Base-by-base conservation (phyloP, 768 basidiomycete species). In the Termitomyces sp. region DNA sequence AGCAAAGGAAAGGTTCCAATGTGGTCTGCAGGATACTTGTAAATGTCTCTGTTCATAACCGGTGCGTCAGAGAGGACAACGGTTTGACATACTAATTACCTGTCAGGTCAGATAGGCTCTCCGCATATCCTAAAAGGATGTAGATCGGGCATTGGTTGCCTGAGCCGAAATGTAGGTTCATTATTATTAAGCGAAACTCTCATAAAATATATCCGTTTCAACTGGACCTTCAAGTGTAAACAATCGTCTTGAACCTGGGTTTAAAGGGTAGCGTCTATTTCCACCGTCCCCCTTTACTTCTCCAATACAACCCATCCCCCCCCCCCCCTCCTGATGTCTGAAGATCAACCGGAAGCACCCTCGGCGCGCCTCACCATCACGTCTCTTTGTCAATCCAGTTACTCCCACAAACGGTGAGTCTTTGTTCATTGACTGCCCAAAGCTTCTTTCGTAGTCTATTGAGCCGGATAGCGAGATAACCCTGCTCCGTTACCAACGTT, bases 141-240 rank as follows among this genome's bases (percentile, higher is more conserved):
- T 22, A 28, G 45, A 48, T 55, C 22, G 42, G 56, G 24, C 39
- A 42, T 15, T 33, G 41, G 36, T 39, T 36, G 36, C 36, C 51
- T 52, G 51, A 46, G 36, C 44, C 42, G 52, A 54, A 44, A 28
- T 36, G 44, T 37, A 24, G 47, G 36, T 46, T 31, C 33, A 55
- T 52, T 52, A 55, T 51, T 54, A 56, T 58, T 48, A 52, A 56
- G 54, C 60, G 60, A 46, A 56, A 58, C 56, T 57, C 22, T 22
- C 34, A 48, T 15, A 34, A 51, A 24, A 49, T 44, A 51, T 57
- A 34, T 57, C 39, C 41, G 47, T 28, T 41, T 33, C 37, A 51
- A 57, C 26, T 57, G 56, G 56, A 57, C 58, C 58, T 39, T 60
- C 53, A 57, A 51, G 53, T 31, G 56, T 39, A 58, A 62, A 61